These are phyloP conservation scores for Metrosideros polymorpha DNA, from an alignment of 441 rosid genomes.

Conservation along the genomic window DNA sequence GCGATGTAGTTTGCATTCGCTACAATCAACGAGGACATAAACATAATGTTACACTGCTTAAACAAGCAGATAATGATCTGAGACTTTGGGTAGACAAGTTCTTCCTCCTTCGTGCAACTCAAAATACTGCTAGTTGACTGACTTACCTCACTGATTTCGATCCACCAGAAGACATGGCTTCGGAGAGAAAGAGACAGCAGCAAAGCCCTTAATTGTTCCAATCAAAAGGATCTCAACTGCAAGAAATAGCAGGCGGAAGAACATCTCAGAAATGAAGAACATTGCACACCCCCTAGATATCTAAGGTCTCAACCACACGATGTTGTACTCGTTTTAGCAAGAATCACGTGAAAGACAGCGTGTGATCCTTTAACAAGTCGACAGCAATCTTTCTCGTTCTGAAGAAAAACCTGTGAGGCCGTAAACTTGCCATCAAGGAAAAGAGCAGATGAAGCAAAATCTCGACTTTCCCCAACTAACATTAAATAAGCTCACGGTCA, in stretches of 20 bases:
- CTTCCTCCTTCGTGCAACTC: no score
- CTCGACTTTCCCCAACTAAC: not conserved
- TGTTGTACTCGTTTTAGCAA: not conserved
- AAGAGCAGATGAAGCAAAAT: not conserved
- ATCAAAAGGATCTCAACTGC: constrained; percentile 4
- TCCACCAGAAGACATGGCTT: constrained; percentile 22
- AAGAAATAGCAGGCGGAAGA: not conserved
- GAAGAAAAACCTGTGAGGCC: not conserved
- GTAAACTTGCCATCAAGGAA: not conserved
- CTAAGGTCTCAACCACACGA: not conserved
- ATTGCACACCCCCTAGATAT: not conserved
- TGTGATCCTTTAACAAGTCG: not conserved
- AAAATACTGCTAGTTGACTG: not conserved
- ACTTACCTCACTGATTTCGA: constrained; percentile 24
- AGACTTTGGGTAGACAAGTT: not conserved
- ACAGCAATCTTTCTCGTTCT: not conserved
- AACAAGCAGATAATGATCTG: not conserved
- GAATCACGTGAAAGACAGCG: constrained; percentile 6
- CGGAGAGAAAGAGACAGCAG: not conserved
- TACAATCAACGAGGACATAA: not conserved
- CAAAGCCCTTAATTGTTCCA: not conserved
- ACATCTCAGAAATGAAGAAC: not conserved
- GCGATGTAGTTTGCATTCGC: not conserved
- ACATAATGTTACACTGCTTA: not conserved
- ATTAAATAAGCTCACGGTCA: not conserved